Base-by-base conservation (phyloP, 2,329 filamentous ascomycete species). In the Plenodomus tracheiphilus region DNA sequence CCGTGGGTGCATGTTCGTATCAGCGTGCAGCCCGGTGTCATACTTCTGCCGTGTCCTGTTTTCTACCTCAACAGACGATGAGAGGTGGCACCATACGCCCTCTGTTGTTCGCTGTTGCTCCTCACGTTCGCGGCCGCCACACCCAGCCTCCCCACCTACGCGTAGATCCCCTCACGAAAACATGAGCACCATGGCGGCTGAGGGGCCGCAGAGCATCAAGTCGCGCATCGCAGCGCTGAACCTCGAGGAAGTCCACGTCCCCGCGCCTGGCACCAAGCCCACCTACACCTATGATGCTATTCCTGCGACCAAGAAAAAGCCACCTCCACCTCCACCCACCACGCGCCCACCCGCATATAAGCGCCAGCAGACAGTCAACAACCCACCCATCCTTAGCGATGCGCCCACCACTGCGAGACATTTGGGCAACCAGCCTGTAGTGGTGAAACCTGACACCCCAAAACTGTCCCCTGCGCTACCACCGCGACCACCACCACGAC, bases 401-500 rank as follows among this genome's bases (percentile, higher is more conserved):
- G 70, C 59, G 36, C 60, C 69, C 1, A 61, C 68, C 4, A 62
- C 66, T 10, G 61, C 63, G 16, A 59, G 64, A 42, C 47, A 72
- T 66, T 41, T 60, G 15, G 74, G 70, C 51, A 77, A 78, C 41
- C 67, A 70, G 56, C 75, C 75, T 13, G 64, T 42, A 44, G 54
- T 41, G 32, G 57, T 47, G 37, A 49, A 32, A 18, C 53, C 60
- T 2, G 35, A 10, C 35, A 20, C 35, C 4, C 61, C 65, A 16
- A 63, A 53, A 11, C 40, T 62, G 15, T 65, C 59, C 28, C 70
- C 67, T 17, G 62, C 64, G 3, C 61, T 70, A 16, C 68, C 69
- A n/a, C 69, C 69, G 7, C 64, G 70, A 16, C 79, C 78, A n/a
- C 65, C 75, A n/a, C 69, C 82, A 17, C 81, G 81, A 35, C 74